Evolutionary conservation across 441 rosid species (phyloP).

Genomic region (Arabidopsis hybrid): DNA sequence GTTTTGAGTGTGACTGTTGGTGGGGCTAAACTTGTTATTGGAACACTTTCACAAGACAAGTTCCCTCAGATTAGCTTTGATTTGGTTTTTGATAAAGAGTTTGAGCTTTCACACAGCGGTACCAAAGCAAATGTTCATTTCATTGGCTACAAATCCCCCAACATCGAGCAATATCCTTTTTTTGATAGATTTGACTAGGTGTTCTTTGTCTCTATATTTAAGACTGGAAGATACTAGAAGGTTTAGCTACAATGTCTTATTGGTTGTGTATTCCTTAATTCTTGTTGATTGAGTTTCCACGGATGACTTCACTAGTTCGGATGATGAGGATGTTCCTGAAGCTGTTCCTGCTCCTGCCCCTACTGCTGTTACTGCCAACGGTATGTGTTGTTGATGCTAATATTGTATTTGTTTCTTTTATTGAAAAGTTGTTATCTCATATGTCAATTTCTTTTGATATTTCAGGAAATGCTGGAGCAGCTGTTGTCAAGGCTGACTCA

Average conservation of each 20-base stretch:
- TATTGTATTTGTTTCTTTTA: not conserved
- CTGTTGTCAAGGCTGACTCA: slow-evolving; percentile 47
- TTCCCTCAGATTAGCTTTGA: slow-evolving; percentile 72
- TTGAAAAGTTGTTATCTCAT: not conserved
- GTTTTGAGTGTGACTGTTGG: slow-evolving; percentile 54
- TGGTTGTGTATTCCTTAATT: slow-evolving; percentile 16
- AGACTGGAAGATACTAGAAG: not conserved
- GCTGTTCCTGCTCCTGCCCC: not conserved
- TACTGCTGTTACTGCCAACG: slow-evolving; percentile 20
- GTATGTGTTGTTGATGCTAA: not conserved
- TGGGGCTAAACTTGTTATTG: slow-evolving; percentile 65
- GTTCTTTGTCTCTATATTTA: not conserved
- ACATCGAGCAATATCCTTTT: slow-evolving; percentile 38
- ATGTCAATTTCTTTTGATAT: not conserved
- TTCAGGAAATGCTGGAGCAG: slow-evolving; percentile 28
- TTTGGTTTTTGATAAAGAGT: slow-evolving; percentile 65
- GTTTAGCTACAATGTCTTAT: not conserved
- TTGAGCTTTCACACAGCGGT: slow-evolving; percentile 50
- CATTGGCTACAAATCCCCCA: slow-evolving; percentile 63
- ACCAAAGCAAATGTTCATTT: slow-evolving; percentile 69
- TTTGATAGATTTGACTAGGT: not conserved
- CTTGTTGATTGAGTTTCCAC: slow-evolving; percentile 4
- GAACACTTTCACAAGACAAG: slow-evolving; percentile 60
- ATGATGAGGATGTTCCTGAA: slow-evolving; percentile 20
- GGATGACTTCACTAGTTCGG: not conserved